Evolutionary conservation across 306 rosid genomes (phyloP), one percentile per base, ranked within the genome.

Genomic region (Heteromeles arbutifolia): DNA sequence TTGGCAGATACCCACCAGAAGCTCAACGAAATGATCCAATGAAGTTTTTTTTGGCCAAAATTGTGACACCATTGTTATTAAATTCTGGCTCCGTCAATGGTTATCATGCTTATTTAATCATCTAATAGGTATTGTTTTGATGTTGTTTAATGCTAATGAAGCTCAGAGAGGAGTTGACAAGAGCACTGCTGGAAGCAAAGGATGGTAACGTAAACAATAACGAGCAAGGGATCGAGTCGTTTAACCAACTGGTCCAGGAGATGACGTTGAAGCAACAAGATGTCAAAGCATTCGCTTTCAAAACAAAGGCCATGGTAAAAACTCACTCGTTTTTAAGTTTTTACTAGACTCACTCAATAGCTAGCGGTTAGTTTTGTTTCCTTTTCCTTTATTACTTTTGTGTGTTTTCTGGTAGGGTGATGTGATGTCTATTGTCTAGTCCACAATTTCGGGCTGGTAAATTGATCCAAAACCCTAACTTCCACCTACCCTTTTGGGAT

Each of bases 271-370:
- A 82, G 31, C 76, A 67, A 43, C 91, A 86, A 70, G 97, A 93
- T 82, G 80, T 93, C 34, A 86, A 84, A 76, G 87, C 90, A 57
- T 93, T 93, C 84, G 98, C 92, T 75, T 91, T 88, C 84, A 86
- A 84, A 90, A 93, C 92, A 74, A 93, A 91, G 82, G 92, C 96
- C 67, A 86, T 88, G 98, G 98, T 93, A 86, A 32, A 45, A 32
- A 4, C n/a, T 44, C 48, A 11, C 28, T 56, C 62, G 4, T 56
- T 56, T 56, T 56, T 56, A 1, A n/a, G 28, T 58, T 45, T 74
- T 45, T 66, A 59, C 18, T 24, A 11, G 17, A 9, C 18, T 45
- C 45, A 18, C 11, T 43, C 2, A 59, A 11, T 61, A 28, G 6
- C 13, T 5, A 43, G 69, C 31, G 69, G 69, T 45, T 44, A 25